Base-by-base conservation (phyloP, 2,329 filamentous ascomycete genomes). In the Fusarium kyushuense region DNA sequence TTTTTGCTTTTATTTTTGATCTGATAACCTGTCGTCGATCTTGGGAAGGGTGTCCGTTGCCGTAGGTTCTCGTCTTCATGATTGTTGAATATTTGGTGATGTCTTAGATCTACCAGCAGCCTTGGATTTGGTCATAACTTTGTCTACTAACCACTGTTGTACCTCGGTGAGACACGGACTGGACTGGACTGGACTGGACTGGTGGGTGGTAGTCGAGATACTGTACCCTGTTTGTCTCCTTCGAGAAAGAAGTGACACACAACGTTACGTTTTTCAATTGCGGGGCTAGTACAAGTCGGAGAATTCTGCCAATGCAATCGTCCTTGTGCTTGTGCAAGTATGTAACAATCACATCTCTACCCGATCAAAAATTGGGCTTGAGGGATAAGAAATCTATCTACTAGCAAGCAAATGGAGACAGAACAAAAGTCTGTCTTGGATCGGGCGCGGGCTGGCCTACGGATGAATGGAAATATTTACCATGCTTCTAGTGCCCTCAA, bases 241-340 rank as follows among this genome's bases (percentile, higher is more conserved):
- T 51, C 23, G 12, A 17, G 47, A 32, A 45, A 19, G n/a, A 57
- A 53, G 33, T 42, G 65, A 66, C 25, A 25, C 38, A 62, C 57
- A 36, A 41, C 54, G 54, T 73, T 30, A 61, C 45, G 54, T 72
- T 30, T 49, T 53, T 70, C 62, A 61, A 57, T 58, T 47, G 64
- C 69, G 48, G 45, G 54, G 55, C 59, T 60, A 36, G 46, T 59
- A 71, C 58, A 52, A 63, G 49, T 74, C 71, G 71, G 71, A 72
- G 71, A 74, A 73, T 73, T 74, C 60, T 74, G 63, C 53, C 58
- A 70, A 57, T 54, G 64, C 57, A 61, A 55, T 51, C 45, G 55
- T 52, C 58, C 54, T 64, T 64, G 67, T 72, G 55, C 54, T 53
- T 73, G 67, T 73, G 69, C 49, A 32, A 72, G 67, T 41, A 35